Conservation (phyloP, 148 eudicot genomes). For the Rhododendron vialii region DNA sequence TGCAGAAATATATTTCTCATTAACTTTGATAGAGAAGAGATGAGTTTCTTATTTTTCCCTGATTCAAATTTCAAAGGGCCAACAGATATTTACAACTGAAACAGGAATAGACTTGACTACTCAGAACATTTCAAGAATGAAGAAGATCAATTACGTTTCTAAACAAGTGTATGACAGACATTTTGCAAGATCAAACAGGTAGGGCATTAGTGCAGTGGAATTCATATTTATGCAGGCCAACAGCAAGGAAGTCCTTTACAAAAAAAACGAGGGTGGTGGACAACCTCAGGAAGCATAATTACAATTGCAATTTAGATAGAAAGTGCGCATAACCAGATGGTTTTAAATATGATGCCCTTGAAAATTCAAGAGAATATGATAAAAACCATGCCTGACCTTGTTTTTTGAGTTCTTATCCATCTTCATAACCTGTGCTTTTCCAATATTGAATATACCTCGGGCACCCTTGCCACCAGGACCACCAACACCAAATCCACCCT, state of each 20-base stretch:
- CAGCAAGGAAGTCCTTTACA: background rate
- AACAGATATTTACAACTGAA: too few relatives aligned
- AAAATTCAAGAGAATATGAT: background rate
- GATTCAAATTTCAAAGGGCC: background rate
- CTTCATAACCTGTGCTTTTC: slow-evolving; percentile 43
- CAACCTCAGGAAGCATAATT: background rate
- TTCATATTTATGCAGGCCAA: background rate
- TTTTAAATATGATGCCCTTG: background rate
- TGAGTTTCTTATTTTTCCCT: background rate
- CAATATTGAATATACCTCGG: slow-evolving; percentile 47
- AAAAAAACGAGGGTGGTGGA: background rate
- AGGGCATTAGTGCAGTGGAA: background rate
- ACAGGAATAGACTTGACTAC: background rate
- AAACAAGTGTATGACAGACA: background rate
- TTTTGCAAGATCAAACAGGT: slow-evolving; percentile 2
- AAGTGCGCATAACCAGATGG: background rate
- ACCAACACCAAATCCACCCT: slow-evolving; percentile 35
- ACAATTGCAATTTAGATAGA: background rate
- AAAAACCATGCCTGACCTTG: slow-evolving; percentile 30
- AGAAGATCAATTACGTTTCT: background rate
- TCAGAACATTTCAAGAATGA: background rate
- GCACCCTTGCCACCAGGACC: slow-evolving; percentile 44
- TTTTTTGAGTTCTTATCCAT: slow-evolving; percentile 52
- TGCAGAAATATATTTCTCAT: background rate
- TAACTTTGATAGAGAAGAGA: background rate